Evolutionary conservation across 2,329 filamentous ascomycete genomes (phyloP).

Genomic region (Cryphonectria nitschkei): DNA sequence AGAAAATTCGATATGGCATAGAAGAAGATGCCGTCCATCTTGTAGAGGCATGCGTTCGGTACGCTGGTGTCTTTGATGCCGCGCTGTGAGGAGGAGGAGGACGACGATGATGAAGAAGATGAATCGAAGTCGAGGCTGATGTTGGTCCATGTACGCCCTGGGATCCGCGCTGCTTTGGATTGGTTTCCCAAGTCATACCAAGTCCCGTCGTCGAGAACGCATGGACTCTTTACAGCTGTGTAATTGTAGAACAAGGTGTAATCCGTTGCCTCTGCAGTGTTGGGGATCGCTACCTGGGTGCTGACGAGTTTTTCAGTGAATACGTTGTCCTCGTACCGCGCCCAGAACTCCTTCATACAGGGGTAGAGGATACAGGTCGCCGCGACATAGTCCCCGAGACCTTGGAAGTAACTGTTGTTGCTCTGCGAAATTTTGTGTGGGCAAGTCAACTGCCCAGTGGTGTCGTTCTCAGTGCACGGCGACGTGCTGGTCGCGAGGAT

Average conservation of each 20-base stretch:
- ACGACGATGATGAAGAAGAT: background rate
- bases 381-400: slow-evolving; percentile 21
- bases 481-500: slow-evolving; percentile 30
- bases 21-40: slow-evolving; percentile 29
- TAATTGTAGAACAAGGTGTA: slow-evolving; percentile 19
- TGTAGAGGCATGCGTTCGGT: slow-evolving; percentile 33
- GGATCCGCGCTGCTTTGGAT: slow-evolving; percentile 18
- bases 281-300: slow-evolving; percentile 9
- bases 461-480: slow-evolving; percentile 27
- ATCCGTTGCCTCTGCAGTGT: slow-evolving; percentile 12
- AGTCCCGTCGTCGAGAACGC: slow-evolving; percentile 26
- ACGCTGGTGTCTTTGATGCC: slow-evolving; percentile 21
- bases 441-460: slow-evolving; percentile 25
- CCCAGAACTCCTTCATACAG: slow-evolving; percentile 30
- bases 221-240: slow-evolving; percentile 25
- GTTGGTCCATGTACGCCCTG: slow-evolving; percentile 27
- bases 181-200: slow-evolving; percentile 26
- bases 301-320: slow-evolving; percentile 25
- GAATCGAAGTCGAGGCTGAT: slow-evolving; percentile 13
- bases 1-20: slow-evolving; percentile 26
- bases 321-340: slow-evolving; percentile 7
- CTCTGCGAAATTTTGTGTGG: slow-evolving; percentile 26
- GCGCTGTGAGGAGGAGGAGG: background rate
- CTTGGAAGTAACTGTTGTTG: slow-evolving; percentile 4
- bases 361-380: slow-evolving; percentile 29